phyloP scores from a whole-genome alignment of 2,329 filamentous ascomycete species.

The Sporothrix humicola region DNA sequence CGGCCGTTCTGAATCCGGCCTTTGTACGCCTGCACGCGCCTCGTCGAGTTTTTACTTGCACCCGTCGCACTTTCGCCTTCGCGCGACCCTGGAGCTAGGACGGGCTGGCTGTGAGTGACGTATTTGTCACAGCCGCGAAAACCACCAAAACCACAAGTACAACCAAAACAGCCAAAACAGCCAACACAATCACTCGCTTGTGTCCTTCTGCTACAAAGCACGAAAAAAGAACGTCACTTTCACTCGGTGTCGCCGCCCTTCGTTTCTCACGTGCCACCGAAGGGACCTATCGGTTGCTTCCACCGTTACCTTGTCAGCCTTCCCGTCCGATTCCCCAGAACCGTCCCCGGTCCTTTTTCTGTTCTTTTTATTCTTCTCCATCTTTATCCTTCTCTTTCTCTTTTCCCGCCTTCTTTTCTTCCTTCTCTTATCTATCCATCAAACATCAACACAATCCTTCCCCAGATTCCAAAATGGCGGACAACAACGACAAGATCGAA shows the following conservation, averaged over 20 bases:
- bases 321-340: not conserved
- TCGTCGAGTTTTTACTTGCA: not conserved
- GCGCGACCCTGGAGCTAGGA: conserved; percentile 30
- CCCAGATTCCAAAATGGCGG: conserved; percentile 27
- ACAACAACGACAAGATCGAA: not conserved
- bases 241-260: not conserved
- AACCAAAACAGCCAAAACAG: not conserved
- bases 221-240: not conserved
- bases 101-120: conserved; percentile 26
- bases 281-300: conserved; percentile 19
- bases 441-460: not conserved
- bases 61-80: conserved; percentile 6
- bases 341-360: not conserved
- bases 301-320: not conserved
- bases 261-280: conserved; percentile 11
- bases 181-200: not conserved
- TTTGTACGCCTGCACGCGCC: conserved; percentile 11
- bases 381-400: not conserved
- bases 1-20: not conserved
- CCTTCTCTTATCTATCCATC: not conserved
- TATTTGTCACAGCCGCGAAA: conserved; percentile 13
- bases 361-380: not conserved
- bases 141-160: not conserved
- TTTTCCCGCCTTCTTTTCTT: not conserved
- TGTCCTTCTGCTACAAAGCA: not conserved